These are phyloP conservation scores for Vitis cinerea DNA, from an alignment of 164 flowering plant species.

Conservation along the genomic window DNA sequence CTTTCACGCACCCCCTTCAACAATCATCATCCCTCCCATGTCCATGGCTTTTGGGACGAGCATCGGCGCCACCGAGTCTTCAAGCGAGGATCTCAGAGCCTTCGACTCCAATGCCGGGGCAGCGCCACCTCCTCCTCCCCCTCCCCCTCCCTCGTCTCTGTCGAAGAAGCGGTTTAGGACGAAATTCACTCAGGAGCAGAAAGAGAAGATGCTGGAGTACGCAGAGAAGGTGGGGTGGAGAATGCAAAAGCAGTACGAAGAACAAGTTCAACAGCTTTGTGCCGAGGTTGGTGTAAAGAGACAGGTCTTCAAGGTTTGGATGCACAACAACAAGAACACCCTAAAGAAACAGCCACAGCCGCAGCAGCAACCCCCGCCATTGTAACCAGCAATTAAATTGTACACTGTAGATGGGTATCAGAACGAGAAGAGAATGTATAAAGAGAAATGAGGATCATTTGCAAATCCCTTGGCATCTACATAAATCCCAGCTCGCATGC, in stretches of 20 bases:
- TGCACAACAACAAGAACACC: slow-evolving; percentile 46
- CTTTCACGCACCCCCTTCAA: slow-evolving; percentile 8
- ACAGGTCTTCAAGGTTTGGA: slow-evolving; percentile 45
- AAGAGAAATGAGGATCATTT: too few relatives aligned
- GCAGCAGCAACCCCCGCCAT: background rate
- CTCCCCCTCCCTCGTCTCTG: slow-evolving; percentile 11
- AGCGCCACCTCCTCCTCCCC: slow-evolving; percentile 15
- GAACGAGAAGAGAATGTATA: too few relatives aligned
- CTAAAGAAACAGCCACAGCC: slow-evolving; percentile 15
- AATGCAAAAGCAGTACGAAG: slow-evolving; percentile 35
- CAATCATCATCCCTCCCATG: slow-evolving; percentile 27
- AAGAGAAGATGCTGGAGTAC: slow-evolving; percentile 40
- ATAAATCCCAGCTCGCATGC: too few relatives aligned
- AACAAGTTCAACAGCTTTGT: slow-evolving; percentile 29
- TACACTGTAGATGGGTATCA: too few relatives aligned
- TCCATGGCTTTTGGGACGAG: slow-evolving; percentile 27
- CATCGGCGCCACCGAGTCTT: slow-evolving; percentile 29
- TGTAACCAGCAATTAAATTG: too few relatives aligned
- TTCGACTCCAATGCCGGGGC: slow-evolving; percentile 16
- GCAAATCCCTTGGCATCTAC: too few relatives aligned
- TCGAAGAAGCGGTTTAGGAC: slow-evolving; percentile 40
- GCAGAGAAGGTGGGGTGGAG: slow-evolving; percentile 44
- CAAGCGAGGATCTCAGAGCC: slow-evolving; percentile 35
- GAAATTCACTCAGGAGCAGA: slow-evolving; percentile 42
- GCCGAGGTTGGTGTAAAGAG: slow-evolving; percentile 33